Percentiles rank a stretch among this genome's conserved stretches.
Conservation (phyloP, 305 asterid species). For the Fraxinus angustifolia region DNA sequence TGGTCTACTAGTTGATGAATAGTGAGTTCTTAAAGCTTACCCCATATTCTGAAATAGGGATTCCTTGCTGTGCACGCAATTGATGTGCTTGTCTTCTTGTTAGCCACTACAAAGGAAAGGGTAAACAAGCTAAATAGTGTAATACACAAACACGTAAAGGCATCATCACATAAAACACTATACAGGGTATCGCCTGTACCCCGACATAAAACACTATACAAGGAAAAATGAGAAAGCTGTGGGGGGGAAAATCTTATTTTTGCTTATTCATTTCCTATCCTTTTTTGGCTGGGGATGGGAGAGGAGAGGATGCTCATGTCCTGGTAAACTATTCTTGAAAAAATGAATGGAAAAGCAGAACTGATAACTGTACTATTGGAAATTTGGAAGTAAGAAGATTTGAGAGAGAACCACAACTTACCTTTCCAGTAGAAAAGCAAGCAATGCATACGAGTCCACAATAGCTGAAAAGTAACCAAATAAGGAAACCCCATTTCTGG, state of each 20-base stretch:
- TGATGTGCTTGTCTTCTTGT: slow-evolving; percentile 82
- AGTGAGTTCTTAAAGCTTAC: slow-evolving; percentile 44
- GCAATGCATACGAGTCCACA: slow-evolving; percentile 88
- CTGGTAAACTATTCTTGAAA: background rate
- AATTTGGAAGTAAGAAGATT: background rate
- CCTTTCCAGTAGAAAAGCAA: slow-evolving; percentile 79
- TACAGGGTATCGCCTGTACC: background rate
- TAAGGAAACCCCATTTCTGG: slow-evolving; percentile 96
- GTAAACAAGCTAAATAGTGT: background rate
- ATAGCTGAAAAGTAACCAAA: slow-evolving; percentile 95
- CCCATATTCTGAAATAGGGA: slow-evolving; percentile 89
- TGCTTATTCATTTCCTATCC: background rate
- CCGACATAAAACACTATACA: background rate
- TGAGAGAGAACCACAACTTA: slow-evolving; percentile 30
- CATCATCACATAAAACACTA: background rate
- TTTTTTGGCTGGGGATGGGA: background rate
- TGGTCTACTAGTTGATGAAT: background rate
- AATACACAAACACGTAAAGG: background rate
- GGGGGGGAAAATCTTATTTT: background rate
- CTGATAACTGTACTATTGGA: background rate
- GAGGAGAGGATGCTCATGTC: background rate
- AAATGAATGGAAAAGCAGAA: background rate
- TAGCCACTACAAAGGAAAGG: slow-evolving; percentile 56
- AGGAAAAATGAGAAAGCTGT: background rate
- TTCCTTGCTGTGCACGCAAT: slow-evolving; percentile 88